Conservation (phyloP, 2,329 filamentous ascomycete genomes). For the Trichoderma sp. region DNA sequence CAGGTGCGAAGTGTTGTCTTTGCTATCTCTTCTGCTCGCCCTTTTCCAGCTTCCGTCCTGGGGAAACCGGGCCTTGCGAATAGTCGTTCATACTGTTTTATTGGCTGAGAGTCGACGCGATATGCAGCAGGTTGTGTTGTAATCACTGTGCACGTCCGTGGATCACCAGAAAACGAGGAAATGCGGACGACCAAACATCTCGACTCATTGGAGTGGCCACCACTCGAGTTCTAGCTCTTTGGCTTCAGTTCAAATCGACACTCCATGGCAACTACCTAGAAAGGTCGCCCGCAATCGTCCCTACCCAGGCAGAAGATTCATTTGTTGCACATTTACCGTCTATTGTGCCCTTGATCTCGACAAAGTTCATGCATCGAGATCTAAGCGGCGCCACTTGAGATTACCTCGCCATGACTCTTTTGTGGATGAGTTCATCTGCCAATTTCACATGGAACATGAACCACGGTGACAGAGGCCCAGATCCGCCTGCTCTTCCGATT, state of each 20-base stretch:
- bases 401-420: neutral
- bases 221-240: neutral
- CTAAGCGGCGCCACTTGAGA: constrained; percentile 1
- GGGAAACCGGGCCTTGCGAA: constrained; percentile 20
- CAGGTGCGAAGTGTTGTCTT: neutral
- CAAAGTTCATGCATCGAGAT: neutral
- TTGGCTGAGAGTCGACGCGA: constrained; percentile 8
- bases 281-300: neutral
- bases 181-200: neutral
- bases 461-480: constrained; percentile 2
- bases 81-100: neutral
- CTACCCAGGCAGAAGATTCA: neutral
- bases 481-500: constrained; percentile 7
- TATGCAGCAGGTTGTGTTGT: neutral
- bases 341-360: neutral
- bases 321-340: neutral
- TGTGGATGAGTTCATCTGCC: neutral
- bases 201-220: neutral
- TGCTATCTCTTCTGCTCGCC: neutral
- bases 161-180: neutral
- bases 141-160: neutral
- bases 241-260: too few relatives aligned
- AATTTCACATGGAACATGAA: too few relatives aligned
- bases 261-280: neutral
- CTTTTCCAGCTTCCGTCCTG: constrained; percentile 2